Base-by-base conservation (phyloP, 176 grass and related monocot genomes). In the Cocos nucifera region DNA sequence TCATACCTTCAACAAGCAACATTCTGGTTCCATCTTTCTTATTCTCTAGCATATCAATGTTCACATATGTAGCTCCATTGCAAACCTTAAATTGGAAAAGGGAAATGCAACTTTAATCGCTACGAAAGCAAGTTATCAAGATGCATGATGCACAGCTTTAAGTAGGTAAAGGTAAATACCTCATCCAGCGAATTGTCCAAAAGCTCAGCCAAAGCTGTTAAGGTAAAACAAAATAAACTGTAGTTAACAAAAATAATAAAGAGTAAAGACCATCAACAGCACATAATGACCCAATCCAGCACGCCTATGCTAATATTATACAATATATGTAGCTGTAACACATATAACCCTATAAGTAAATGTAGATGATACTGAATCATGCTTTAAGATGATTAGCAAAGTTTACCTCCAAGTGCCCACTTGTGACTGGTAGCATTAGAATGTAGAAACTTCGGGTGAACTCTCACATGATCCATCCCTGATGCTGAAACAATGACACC, bases 351-450 rank as follows among this genome's bases (percentile, higher is more conserved):
- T 2, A 12, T 44, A 12, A 12, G 10, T 44, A 44, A 44, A 44
- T 14, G 35, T 12, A 44, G 35, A 44, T 44, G 35, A 12, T 10
- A 2, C 10, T 44, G 10, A 44, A 44, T 12, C 35, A 44, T 44
- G 10, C 8, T 44, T 44, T 44, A 44, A 9, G 35, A 44, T 44
- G 35, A 44, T 14, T 44, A 3, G 9, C 57, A 58, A 58, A 24
- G 27, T 53, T 69, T 87, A 98, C 93, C 93, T 20, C 93, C 93
- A 55, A 98, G 76, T 17, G 93, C 87, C 93, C 93, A 98, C 67
- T 98, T 98, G 82, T 98, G 93, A 78, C 93, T 98, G 18, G 93
- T 98, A 35, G 93, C 93, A 78, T 98, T 98, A 67, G 93, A 98
- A 81, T 98, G 93, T 62, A 98, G 71, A 77, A 98, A 98, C 49